Percentiles rank a stretch among this genome's conserved stretches.
Conservation (phyloP, 345 rosid genomes). For the Eucalyptus caleyi region DNA sequence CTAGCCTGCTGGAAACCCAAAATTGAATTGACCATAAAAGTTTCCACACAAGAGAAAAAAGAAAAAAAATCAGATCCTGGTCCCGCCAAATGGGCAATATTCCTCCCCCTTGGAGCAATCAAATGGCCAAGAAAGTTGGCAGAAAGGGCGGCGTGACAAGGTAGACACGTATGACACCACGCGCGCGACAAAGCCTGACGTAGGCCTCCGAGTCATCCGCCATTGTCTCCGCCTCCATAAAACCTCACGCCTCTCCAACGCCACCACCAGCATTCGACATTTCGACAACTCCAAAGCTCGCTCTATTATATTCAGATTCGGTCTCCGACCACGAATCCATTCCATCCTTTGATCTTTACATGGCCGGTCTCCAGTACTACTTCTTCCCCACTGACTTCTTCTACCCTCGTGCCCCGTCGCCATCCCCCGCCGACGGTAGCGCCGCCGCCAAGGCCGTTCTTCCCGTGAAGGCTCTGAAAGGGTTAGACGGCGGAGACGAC, state of each 20-base stretch:
- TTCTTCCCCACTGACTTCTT: constrained; percentile 8
- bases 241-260: not conserved
- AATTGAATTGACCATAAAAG: not conserved
- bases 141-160: not conserved
- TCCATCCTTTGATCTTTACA: not conserved
- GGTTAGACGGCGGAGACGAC: not conserved
- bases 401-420: not conserved
- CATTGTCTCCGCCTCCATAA: not conserved
- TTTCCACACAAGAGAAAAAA: not conserved
- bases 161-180: not conserved
- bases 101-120: not conserved
- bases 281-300: not conserved
- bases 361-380: constrained; percentile 11
- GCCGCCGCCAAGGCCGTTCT: not conserved
- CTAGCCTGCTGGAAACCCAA: not conserved
- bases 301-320: not conserved
- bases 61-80: not conserved
- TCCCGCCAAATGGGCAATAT: not conserved
- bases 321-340: not conserved
- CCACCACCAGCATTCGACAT: not conserved
- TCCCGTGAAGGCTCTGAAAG: not conserved
- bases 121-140: not conserved
- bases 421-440: not conserved
- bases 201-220: not conserved
- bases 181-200: not conserved